Conservation (phyloP, 2,329 filamentous ascomycete genomes). For the Chaetomium olivaceum region DNA sequence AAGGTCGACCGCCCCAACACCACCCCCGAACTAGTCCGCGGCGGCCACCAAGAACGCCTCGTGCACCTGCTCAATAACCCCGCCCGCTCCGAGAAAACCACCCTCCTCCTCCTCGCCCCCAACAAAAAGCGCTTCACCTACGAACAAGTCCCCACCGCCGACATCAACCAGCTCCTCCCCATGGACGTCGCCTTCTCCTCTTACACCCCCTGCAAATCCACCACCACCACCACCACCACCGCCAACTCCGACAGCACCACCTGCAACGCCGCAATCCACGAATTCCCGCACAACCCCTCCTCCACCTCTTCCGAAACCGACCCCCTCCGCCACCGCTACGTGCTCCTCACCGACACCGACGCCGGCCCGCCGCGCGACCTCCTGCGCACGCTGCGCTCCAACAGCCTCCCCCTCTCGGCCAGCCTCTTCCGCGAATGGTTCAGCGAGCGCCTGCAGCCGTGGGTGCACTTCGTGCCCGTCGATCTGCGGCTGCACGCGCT, state of each 20-base stretch:
- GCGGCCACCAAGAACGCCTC: conserved; percentile 69
- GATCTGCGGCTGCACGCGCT: conserved; percentile 72
- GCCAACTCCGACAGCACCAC: too few species aligned
- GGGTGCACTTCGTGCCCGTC: conserved; percentile 79
- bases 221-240: neutral
- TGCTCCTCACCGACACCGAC: conserved; percentile 72
- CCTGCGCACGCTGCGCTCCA: conserved; percentile 64
- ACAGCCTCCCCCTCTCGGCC: conserved; percentile 68
- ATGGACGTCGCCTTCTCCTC: conserved; percentile 62
- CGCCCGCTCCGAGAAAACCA: conserved; percentile 49
- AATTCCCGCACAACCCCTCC: conserved; percentile 49
- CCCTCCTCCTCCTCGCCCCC: conserved; percentile 59
- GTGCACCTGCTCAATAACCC: conserved; percentile 67
- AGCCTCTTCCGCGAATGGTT: conserved; percentile 79
- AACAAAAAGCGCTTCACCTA: conserved; percentile 49
- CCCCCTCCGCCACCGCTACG: conserved; percentile 66
- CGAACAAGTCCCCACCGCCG: conserved; percentile 55
- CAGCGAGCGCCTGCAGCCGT: conserved; percentile 70
- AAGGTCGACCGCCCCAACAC: conserved; percentile 55
- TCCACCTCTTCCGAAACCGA: conserved; percentile 38
- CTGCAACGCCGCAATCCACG: conserved; percentile 46
- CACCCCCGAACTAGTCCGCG: conserved; percentile 58
- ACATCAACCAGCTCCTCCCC: conserved; percentile 55
- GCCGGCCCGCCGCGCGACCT: conserved; percentile 63
- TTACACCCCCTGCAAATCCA: conserved; percentile 53